Evolutionary conservation across 495 filamentous ascomycete genomes (phyloP).

Genomic region (Daldinia decipiens): DNA sequence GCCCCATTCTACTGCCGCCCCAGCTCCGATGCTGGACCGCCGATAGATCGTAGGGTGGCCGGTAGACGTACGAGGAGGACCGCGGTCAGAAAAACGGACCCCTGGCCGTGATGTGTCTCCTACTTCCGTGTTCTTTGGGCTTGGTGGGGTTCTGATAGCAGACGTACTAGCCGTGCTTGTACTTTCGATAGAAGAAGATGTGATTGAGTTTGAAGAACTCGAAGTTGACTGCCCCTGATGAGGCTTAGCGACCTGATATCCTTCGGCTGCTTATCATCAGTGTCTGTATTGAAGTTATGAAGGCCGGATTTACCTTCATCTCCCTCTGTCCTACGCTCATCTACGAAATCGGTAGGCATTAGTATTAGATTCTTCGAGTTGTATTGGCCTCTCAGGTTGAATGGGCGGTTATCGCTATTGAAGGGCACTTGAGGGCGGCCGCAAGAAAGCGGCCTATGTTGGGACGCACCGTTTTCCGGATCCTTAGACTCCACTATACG

Average conservation of each 20-base stretch:
- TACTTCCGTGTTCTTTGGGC: conserved; percentile 5
- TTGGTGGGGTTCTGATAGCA: conserved; percentile 9
- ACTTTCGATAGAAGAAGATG: conserved; percentile 18
- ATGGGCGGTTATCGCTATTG: not conserved
- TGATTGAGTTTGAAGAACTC: conserved; percentile 22
- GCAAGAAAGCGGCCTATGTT: not conserved
- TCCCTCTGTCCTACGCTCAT: conserved; percentile 3
- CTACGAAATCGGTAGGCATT: not conserved
- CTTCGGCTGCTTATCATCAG: conserved; percentile 10
- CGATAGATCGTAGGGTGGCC: conserved; percentile 21
- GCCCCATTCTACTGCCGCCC: conserved; percentile 70
- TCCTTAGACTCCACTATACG: conserved; percentile 9
- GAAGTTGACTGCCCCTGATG: conserved; percentile 8
- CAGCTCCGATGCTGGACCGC: conserved; percentile 29
- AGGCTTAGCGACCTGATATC: conserved; percentile 2
- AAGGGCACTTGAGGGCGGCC: not conserved
- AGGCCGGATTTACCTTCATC: conserved; percentile 20
- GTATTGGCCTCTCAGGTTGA: not conserved
- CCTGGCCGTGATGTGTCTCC: conserved; percentile 16
- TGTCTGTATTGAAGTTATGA: not conserved
- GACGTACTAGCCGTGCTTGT: conserved; percentile 7
- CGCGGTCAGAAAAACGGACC: conserved; percentile 22
- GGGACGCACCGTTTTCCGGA: conserved; percentile 12
- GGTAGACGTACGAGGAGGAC: conserved; percentile 22
- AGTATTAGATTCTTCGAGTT: not conserved